phyloP scores from a whole-genome alignment of 495 filamentous ascomycete species.

The Penicillium silybi region DNA sequence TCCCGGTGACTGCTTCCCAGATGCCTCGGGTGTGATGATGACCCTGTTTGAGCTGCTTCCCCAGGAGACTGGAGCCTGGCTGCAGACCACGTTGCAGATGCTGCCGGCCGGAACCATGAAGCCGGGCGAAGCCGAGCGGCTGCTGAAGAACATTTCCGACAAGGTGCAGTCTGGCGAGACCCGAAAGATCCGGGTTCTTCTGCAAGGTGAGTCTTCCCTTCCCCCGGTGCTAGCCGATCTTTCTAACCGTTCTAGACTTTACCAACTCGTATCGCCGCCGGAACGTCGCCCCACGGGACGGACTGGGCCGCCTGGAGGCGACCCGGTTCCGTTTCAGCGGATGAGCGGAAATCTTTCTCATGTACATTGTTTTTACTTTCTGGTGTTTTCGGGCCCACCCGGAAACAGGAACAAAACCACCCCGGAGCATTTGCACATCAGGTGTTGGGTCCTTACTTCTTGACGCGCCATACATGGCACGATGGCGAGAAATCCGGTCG shows the following conservation, averaged over 20 bases:
- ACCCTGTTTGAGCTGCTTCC: conserved; percentile 85
- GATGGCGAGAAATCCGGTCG: conserved; percentile 19
- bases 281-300: conserved; percentile 92
- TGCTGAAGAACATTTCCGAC: conserved; percentile 62
- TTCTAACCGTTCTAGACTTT: conserved; percentile 58
- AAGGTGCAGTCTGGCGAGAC: conserved; percentile 67
- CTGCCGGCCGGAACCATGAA: conserved; percentile 78
- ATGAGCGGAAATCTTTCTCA: conserved; percentile 24
- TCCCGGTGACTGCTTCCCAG: conserved; percentile 88
- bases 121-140: conserved; percentile 55
- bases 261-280: conserved; percentile 88
- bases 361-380: conserved; percentile 17
- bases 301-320: conserved; percentile 79
- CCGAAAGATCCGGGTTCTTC: conserved; percentile 74
- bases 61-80: conserved; percentile 68
- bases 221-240: neutral
- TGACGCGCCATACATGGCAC: conserved; percentile 19
- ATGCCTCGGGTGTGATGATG: conserved; percentile 88
- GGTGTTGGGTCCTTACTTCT: conserved; percentile 11
- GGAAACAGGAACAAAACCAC: conserved; percentile 11
- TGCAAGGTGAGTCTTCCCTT: conserved; percentile 57
- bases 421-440: conserved; percentile 25
- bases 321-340: conserved; percentile 79
- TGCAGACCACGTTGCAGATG: conserved; percentile 76
- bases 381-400: neutral